phyloP scores from a whole-genome alignment of 2,329 filamentous ascomycete genomes.

The Alternaria metachromatica region DNA sequence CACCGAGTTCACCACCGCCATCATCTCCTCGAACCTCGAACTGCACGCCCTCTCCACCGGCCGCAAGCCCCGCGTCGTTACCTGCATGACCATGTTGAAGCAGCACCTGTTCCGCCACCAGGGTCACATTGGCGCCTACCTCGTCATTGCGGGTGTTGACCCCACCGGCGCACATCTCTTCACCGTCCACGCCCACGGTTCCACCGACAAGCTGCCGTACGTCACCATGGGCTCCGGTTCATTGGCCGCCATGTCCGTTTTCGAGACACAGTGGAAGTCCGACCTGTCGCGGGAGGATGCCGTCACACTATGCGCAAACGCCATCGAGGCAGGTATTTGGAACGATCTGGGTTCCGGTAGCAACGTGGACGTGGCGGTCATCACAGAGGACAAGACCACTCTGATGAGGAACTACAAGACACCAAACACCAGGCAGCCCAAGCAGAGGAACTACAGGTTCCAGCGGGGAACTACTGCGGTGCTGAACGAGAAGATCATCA shows the following conservation, averaged over 20 bases:
- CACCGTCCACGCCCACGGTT: constrained; percentile 98
- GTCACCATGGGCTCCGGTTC: constrained; percentile 99
- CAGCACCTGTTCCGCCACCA: constrained; percentile 99
- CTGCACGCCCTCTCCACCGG: constrained; percentile 95
- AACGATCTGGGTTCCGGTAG: constrained; percentile 97
- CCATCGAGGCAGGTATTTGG: constrained; percentile 96
- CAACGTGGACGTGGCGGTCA: constrained; percentile 96
- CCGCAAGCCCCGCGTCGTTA: constrained; percentile 95
- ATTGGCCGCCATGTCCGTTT: constrained; percentile 95
- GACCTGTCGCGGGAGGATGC: constrained; percentile 78
- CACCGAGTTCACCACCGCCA: constrained; percentile 97
- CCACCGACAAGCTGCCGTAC: constrained; percentile 97
- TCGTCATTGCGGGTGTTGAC: constrained; percentile 95
- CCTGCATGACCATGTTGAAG: constrained; percentile 99
- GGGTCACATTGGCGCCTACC: constrained; percentile 95
- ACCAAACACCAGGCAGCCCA: constrained; percentile 88
- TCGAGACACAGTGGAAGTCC: constrained; percentile 93
- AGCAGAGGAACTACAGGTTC: constrained; percentile 94
- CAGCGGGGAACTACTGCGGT: constrained; percentile 90
- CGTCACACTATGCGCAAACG: constrained; percentile 81
- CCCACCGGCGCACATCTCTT: constrained; percentile 94
- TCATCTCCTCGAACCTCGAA: constrained; percentile 98
- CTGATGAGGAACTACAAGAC: constrained; percentile 91
- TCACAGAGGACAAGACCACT: constrained; percentile 93
- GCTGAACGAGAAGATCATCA: constrained; percentile 95